phyloP scores from a whole-genome alignment of 2,329 filamentous ascomycete species.

The Sodiomyces alkalinus region DNA sequence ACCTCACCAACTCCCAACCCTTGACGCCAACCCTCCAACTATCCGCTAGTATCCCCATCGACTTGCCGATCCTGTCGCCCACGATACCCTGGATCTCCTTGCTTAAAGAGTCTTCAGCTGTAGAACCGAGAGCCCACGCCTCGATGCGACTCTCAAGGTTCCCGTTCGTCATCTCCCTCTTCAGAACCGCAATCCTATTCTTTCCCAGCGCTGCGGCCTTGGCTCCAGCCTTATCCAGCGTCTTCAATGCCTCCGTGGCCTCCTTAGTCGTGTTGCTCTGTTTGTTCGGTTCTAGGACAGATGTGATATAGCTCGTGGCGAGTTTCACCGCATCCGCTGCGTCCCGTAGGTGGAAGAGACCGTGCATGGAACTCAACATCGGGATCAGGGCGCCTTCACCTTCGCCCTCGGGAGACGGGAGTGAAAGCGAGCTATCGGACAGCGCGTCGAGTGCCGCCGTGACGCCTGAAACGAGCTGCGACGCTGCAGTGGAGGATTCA shows the following conservation, averaged over 20 bases:
- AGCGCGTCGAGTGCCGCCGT: slow-evolving; percentile 13
- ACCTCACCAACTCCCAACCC: slow-evolving; percentile 12
- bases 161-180: slow-evolving; percentile 13
- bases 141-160: slow-evolving; percentile 13
- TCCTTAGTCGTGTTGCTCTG: slow-evolving; percentile 23
- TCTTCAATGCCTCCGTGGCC: slow-evolving; percentile 17
- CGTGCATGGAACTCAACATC: slow-evolving; percentile 19
- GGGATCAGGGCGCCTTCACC: slow-evolving; percentile 7
- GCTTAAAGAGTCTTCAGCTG: slow-evolving; percentile 3
- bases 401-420: slow-evolving; percentile 1
- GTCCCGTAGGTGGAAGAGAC: slow-evolving; percentile 21
- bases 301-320: slow-evolving; percentile 17
- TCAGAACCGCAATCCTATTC: slow-evolving; percentile 13
- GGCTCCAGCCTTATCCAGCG: slow-evolving; percentile 15
- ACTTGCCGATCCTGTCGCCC: slow-evolving; percentile 4
- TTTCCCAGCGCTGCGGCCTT: slow-evolving; percentile 18
- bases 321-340: slow-evolving; percentile 18
- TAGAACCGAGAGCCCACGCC: slow-evolving; percentile 12
- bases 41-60: slow-evolving; percentile 9
- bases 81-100: slow-evolving; percentile 4
- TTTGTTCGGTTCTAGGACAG: slow-evolving; percentile 22
- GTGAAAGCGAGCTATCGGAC: slow-evolving; percentile 5
- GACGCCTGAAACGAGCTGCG: slow-evolving; percentile 6
- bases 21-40: slow-evolving; percentile 12
- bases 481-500: neutral